phyloP scores from a whole-genome alignment of 805 yeast genomes.

The Kazachstania martiniae region DNA sequence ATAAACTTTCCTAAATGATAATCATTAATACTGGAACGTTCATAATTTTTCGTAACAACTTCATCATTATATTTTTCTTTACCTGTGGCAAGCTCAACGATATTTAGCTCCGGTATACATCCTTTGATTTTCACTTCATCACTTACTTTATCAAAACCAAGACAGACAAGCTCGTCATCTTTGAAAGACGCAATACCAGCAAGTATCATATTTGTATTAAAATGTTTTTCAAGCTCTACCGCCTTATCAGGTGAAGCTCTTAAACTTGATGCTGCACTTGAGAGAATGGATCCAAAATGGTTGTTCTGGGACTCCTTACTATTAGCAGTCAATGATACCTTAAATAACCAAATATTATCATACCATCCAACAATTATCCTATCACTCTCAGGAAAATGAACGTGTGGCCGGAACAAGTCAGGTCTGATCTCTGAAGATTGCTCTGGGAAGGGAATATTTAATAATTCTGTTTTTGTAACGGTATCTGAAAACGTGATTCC shows the following conservation, averaged over 20 bases:
- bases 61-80: conserved; percentile 74
- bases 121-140: conserved; percentile 18
- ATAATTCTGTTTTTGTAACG: conserved; percentile 37
- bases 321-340: conserved; percentile 27
- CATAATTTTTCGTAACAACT: conserved; percentile 47
- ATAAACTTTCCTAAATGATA: conserved; percentile 52
- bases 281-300: conserved; percentile 20
- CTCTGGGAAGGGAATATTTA: conserved; percentile 44
- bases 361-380: conserved; percentile 77
- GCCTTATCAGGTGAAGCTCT: conserved; percentile 34
- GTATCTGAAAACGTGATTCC: conserved; percentile 67
- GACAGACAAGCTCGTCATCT: conserved; percentile 51
- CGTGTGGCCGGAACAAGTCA: conserved; percentile 76
- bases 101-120: conserved; percentile 65
- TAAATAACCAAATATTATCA: conserved; percentile 59
- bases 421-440: conserved; percentile 36
- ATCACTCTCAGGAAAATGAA: conserved; percentile 54
- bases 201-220: conserved; percentile 39
- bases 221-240: conserved; percentile 28
- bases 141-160: conserved; percentile 16
- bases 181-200: conserved; percentile 72
- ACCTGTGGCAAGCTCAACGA: conserved; percentile 54
- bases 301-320: conserved; percentile 1
- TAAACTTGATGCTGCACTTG: conserved; percentile 38
- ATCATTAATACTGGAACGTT: conserved; percentile 66